Base-by-base conservation (phyloP, 352 stramenopile genomes). In the Pythium aristosporum region DNA sequence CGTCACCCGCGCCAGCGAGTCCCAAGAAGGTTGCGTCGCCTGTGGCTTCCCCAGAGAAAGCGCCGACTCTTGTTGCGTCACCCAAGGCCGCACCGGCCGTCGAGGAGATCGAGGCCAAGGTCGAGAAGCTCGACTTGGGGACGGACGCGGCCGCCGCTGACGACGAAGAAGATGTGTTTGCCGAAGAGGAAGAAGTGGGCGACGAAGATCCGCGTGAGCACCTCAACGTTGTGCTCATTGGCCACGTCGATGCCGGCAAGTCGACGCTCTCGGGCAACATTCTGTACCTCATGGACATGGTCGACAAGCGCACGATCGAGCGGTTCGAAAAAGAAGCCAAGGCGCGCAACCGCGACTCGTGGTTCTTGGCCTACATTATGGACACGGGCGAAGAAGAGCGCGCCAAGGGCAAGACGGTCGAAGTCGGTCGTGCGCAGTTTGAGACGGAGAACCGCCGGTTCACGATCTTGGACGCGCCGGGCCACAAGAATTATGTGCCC, bases 251-350 rank as follows among this genome's bases (percentile, higher is more conserved):
- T 90, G 85, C 91, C 78, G 97, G 98, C 61, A 99, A 99, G 85
- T 99, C 96, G 49, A 99, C 98, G 25, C 98, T 93, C 34, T 98
- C 94, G 18, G 97, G 96, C 65, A 96, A 99, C 79, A 98, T 99
- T 54, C 79, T 99, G 58, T 99, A 99, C 75, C 75, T 99, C 10
- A 99, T 98, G 63, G 97, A 98, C 62, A 97, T 97, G 81, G 97
- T 99, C 36, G 98, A 99, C 79, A 99, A 99, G 82, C 90, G 97
- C 53, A 99, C 96, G 13, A 99, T 99, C 73, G 97, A 99, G 81
- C 94, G 97, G 23, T 55, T 55, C 18, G 39, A 46, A 11, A 46
- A 46, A 46, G 39, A 46, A n/a, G 93, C 96, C 51, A 57, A 73
- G 47, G 87, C 79, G 32, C 95, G 99, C 75, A 39, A 41, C 5